Conservation (phyloP, 257 asterid genomes). For the Coffea eugenioides region DNA sequence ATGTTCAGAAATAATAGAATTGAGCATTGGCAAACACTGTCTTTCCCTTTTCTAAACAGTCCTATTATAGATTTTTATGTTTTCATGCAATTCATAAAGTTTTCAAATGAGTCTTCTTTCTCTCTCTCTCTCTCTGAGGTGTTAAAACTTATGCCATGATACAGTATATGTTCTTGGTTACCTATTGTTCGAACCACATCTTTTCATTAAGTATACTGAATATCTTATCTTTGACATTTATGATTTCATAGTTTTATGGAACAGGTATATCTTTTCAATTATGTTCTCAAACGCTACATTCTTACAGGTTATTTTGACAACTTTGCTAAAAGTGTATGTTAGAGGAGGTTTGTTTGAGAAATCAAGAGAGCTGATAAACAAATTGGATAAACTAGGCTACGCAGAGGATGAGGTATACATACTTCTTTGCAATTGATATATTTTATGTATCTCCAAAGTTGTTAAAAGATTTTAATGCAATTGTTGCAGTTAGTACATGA, state of each 20-base stretch:
- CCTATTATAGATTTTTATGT: too few species aligned
- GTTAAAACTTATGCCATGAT: neutral
- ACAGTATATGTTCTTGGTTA: neutral
- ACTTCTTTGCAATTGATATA: neutral
- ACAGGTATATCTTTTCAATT: neutral
- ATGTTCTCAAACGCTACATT: neutral
- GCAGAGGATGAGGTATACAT: conserved; percentile 82
- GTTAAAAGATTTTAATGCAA: neutral
- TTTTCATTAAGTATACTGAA: too few species aligned
- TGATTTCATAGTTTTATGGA: neutral
- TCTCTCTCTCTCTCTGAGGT: neutral
- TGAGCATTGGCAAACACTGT: neutral
- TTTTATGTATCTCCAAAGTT: conserved; percentile 12
- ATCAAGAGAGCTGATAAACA: conserved; percentile 72
- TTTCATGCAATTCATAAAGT: neutral
- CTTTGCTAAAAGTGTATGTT: conserved; percentile 84
- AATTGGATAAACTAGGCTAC: conserved; percentile 72
- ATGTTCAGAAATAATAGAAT: neutral
- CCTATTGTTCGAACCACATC: neutral
- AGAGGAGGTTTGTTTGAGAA: conserved; percentile 79
- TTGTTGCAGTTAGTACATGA: neutral
- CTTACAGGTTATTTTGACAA: conserved; percentile 78
- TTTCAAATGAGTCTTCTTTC: neutral
- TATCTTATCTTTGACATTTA: neutral
- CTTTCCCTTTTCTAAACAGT: neutral